Evolutionary conservation across 1,139 yeast species (phyloP).

Genomic region (Suhomyces bribrorum): DNA sequence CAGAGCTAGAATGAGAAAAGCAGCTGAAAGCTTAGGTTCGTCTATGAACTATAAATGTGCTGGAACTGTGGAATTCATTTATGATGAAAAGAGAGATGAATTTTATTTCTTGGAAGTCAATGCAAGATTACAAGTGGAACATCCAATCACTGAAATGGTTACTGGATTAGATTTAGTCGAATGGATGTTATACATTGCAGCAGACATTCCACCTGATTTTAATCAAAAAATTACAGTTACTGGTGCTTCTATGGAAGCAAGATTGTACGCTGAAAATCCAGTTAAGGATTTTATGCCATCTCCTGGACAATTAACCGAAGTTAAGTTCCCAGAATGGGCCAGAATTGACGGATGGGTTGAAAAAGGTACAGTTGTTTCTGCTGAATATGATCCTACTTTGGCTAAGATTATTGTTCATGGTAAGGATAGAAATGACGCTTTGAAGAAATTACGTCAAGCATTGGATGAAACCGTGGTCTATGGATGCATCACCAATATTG

Average conservation of each 20-base stretch:
- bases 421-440: constrained; percentile 80
- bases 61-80: constrained; percentile 95
- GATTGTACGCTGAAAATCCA: constrained; percentile 95
- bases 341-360: constrained; percentile 93
- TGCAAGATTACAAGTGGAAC: constrained; percentile 96
- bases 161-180: constrained; percentile 94
- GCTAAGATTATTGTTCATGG: constrained; percentile 97
- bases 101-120: constrained; percentile 95
- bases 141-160: constrained; percentile 93
- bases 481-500: constrained; percentile 89
- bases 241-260: constrained; percentile 96
- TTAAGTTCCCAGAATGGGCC: constrained; percentile 83
- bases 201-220: constrained; percentile 82
- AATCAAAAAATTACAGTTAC: constrained; percentile 55
- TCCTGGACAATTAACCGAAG: constrained; percentile 90
- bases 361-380: constrained; percentile 85
- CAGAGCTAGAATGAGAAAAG: constrained; percentile 70
- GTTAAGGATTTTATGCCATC: constrained; percentile 93
- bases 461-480: constrained; percentile 81
- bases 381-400: constrained; percentile 94
- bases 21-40: constrained; percentile 81
- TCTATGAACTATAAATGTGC: constrained; percentile 90
- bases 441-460: constrained; percentile 73
- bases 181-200: constrained; percentile 94
- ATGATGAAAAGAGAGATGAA: constrained; percentile 80